Percentiles rank a stretch among this genome's conserved stretches.
phyloP scores from a whole-genome alignment of 768 basidiomycete species.

The Auriculariales sp. region DNA sequence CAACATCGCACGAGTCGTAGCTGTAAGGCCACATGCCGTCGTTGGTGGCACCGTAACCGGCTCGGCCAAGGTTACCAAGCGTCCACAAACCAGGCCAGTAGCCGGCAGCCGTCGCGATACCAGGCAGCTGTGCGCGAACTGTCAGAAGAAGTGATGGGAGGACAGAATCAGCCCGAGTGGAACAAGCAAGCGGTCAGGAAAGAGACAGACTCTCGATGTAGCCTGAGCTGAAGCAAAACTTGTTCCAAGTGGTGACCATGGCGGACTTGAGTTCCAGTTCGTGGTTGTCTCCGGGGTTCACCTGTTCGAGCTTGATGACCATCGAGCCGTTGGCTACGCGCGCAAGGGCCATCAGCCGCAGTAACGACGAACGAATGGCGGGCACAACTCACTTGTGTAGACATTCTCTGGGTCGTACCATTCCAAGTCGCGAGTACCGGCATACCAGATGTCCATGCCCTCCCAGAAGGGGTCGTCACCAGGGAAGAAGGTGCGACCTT shows the following conservation, averaged over 20 bases:
- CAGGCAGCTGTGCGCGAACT: slow-evolving; percentile 42
- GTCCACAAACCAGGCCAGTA: slow-evolving; percentile 81
- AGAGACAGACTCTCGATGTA: slow-evolving; percentile 45
- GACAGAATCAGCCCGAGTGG: not conserved
- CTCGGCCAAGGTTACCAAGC: slow-evolving; percentile 74
- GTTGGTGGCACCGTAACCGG: slow-evolving; percentile 66
- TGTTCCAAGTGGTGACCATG: slow-evolving; percentile 85
- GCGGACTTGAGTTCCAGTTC: slow-evolving; percentile 44
- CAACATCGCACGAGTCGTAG: slow-evolving; percentile 73
- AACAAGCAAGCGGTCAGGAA: not conserved
- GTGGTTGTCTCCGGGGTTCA: slow-evolving; percentile 28
- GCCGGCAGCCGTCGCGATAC: slow-evolving; percentile 33
- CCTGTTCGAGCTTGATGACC: slow-evolving; percentile 52
- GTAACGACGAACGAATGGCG: no score
- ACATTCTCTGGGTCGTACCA: slow-evolving; percentile 64
- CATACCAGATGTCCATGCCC: slow-evolving; percentile 60
- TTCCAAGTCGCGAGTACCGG: slow-evolving; percentile 52
- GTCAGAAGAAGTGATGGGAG: not conserved
- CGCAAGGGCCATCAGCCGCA: no score
- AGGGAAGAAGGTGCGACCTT: slow-evolving; percentile 56
- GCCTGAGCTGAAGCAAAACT: slow-evolving; percentile 42
- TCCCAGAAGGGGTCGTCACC: slow-evolving; percentile 64
- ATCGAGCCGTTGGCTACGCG: slow-evolving; percentile 47
- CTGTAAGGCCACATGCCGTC: slow-evolving; percentile 80
- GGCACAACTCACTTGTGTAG: slow-evolving; percentile 55